Base-by-base conservation (phyloP, 2,329 filamentous ascomycete species). In the Penicillium concentricum region DNA sequence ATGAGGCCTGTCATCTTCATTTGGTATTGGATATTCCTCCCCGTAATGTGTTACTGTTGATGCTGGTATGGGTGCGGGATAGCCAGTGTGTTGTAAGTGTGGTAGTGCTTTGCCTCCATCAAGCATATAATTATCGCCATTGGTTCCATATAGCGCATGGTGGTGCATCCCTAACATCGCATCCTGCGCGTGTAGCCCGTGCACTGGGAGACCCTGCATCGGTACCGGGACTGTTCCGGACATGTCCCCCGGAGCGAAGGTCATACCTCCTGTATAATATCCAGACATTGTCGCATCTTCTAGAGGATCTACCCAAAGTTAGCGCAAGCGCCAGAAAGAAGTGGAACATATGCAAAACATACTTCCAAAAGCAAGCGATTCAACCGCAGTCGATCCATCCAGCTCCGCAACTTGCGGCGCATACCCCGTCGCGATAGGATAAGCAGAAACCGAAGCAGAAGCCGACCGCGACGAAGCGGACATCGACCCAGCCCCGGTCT, bases 391-490 rank as follows among this genome's bases (percentile, higher is more conserved):
- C 15, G 49, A 41, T 26, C 43, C 50, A 58, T 57, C 57, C 49
- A 48, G 34, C 35, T 52, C 61, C 20, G 48, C 60, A 18, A 52
- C 48, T 22, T 51, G 48, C 18, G 58, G 39, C 47, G 46, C 51
- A 56, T 58, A 56, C 20, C 35, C 57, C 7, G 58, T 44, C 43
- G 50, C 42, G 55, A 55, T n/a, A 5, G 58, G 54, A 61, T 58
- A 56, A 2, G 35, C 28, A 16, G 49, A 46, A 20, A 47, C 35
- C 22, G 46, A 53, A 28, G n/a, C 46, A 35, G 48, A 51, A 20
- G 20, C 46, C 15, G 53, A 51, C 24, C 32, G 45, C 30, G 51
- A 54, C 30, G 18, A 55, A 24, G 20, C 8, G 7, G 52, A 55
- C 26, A n/a, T 34, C 3, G 45, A 20, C 24, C 46, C 13, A 15